Evolutionary conservation across 352 stramenopile genomes (phyloP).

Genomic region (Globisporangium radiosum): DNA sequence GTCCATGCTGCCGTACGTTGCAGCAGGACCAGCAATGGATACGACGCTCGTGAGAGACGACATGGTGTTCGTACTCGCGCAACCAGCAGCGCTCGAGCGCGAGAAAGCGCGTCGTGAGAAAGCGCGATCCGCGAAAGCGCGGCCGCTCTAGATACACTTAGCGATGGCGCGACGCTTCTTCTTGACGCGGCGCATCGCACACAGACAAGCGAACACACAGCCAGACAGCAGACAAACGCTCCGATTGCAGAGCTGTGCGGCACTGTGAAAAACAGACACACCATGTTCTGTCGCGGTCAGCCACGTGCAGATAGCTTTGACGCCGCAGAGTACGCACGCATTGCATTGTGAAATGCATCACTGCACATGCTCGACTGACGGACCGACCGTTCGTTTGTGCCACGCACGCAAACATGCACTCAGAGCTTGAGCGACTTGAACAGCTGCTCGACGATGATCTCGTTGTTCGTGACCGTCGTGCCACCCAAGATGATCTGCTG

Average conservation of each 20-base stretch:
- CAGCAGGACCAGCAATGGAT: constrained; percentile 34
- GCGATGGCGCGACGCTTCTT: too few relatives aligned
- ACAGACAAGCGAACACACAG: too few relatives aligned
- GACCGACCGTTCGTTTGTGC: not conserved
- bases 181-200: too few relatives aligned
- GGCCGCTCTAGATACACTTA: too few relatives aligned
- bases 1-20: constrained; percentile 48
- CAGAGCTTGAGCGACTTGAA: constrained; percentile 20
- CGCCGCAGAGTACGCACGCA: too few relatives aligned
- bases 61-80: constrained; percentile 53
- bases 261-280: too few relatives aligned
- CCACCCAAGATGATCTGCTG: constrained; percentile 66
- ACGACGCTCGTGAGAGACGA: constrained; percentile 40
- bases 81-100: constrained; percentile 25
- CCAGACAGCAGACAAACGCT: too few relatives aligned
- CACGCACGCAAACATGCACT: not conserved
- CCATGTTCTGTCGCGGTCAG: too few relatives aligned
- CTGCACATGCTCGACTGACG: not conserved
- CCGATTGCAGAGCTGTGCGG: too few relatives aligned
- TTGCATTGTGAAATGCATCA: not conserved
- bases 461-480: constrained; percentile 67
- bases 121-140: not conserved
- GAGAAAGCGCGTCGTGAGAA: constrained; percentile 5
- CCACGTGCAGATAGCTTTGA: too few relatives aligned
- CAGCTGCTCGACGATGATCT: constrained; percentile 54